Evolutionary conservation across 176 grass and related monocot genomes (phyloP).

Genomic region (Oryza brachyantha): DNA sequence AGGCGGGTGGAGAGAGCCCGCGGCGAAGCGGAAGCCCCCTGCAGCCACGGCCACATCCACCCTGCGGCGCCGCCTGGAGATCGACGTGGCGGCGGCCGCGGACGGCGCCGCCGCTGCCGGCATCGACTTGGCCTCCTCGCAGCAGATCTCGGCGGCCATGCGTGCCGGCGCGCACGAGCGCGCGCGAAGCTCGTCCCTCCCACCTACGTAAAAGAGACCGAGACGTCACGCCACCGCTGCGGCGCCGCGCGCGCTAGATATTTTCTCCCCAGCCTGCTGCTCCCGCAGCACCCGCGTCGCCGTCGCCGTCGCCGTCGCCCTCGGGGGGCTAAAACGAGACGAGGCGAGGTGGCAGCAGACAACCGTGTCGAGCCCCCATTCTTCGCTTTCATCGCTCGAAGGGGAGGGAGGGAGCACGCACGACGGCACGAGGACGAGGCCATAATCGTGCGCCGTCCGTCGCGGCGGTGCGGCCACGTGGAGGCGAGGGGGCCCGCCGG

Average conservation of each 20-base stretch:
- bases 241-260: not conserved
- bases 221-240: conserved; percentile 5
- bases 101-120: not conserved
- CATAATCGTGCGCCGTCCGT: not conserved
- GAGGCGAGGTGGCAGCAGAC: not conserved
- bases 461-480: conserved; percentile 18
- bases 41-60: not conserved
- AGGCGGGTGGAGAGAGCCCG: not conserved
- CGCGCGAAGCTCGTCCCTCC: not conserved
- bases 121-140: conserved; percentile 37
- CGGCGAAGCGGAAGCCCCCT: not conserved
- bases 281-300: conserved; percentile 6
- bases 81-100: conserved; percentile 7
- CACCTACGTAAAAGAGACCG: not conserved
- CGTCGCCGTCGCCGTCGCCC: conserved; percentile 23
- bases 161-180: not conserved
- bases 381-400: not conserved
- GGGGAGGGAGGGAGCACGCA: no score
- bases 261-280: not conserved
- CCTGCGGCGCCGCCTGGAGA: conserved; percentile 3
- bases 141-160: conserved; percentile 64
- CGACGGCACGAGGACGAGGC: not conserved
- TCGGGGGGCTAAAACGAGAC: conserved; percentile 5
- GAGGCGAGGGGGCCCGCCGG: conserved; percentile 13
- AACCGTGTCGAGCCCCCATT: not conserved